These are phyloP conservation scores for Cochlearia excelsa DNA, from an alignment of 345 rosid genomes.

Conservation along the genomic window DNA sequence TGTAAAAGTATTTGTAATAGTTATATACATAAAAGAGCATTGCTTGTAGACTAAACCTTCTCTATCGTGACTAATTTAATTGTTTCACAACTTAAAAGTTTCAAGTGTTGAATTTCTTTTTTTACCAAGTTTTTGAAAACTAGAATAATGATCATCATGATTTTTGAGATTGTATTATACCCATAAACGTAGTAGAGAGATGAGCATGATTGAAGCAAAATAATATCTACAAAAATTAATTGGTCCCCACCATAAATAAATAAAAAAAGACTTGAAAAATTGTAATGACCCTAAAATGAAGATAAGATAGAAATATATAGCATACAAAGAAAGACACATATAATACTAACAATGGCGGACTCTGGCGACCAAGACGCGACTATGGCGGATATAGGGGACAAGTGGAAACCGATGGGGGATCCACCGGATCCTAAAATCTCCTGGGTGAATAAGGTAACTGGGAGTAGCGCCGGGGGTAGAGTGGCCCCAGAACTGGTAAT, in stretches of 20 bases:
- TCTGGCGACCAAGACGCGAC: too few species aligned
- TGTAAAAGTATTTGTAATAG: neutral
- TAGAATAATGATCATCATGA: neutral
- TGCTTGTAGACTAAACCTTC: too few species aligned
- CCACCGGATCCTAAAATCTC: too few species aligned
- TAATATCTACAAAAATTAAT: neutral
- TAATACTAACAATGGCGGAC: too few species aligned
- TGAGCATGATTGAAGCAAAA: slow-evolving; percentile 24
- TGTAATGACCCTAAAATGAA: slow-evolving; percentile 28
- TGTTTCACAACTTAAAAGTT: too few species aligned
- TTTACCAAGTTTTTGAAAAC: neutral
- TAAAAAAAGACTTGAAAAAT: neutral
- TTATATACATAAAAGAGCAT: neutral
- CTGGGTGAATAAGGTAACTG: too few species aligned
- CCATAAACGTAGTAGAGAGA: neutral
- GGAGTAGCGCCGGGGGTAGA: too few species aligned
- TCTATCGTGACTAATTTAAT: neutral
- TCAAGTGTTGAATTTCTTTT: too few species aligned
- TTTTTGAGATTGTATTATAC: slow-evolving; percentile 9
- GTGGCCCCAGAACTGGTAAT: too few species aligned
- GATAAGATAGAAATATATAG: slow-evolving; percentile 35
- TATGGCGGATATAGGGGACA: too few species aligned
- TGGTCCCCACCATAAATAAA: slow-evolving; percentile 5
- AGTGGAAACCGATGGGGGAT: too few species aligned
- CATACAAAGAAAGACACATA: too few species aligned